These are phyloP conservation scores for Colletotrichum sp. DNA, from an alignment of 2,329 filamentous ascomycete genomes.

Conservation along the genomic window DNA sequence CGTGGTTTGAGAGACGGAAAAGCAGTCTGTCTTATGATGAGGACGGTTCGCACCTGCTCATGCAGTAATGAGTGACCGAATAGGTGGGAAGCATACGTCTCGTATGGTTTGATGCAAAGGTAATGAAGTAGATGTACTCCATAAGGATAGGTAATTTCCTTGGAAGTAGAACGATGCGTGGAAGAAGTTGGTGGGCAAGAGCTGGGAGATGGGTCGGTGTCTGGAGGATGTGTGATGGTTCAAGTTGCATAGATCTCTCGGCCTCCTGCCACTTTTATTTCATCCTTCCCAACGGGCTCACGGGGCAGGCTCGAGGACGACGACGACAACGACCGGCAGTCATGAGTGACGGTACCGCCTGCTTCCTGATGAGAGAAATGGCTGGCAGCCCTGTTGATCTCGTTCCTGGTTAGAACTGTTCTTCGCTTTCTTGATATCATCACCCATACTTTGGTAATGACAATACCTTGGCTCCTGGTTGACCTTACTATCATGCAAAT, in stretches of 20 bases:
- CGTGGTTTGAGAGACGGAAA: not conserved
- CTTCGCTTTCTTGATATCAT: too few species aligned
- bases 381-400: too few species aligned
- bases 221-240: fast-evolving
- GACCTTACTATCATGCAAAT: too few species aligned
- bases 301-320: not conserved
- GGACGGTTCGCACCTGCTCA: not conserved
- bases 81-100: not conserved
- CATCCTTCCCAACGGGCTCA: not conserved
- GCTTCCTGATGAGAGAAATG: not conserved
- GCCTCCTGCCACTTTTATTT: not conserved
- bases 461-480: too few species aligned
- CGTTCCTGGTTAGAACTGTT: too few species aligned
- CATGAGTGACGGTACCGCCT: not conserved
- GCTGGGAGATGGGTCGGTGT: fast-evolving
- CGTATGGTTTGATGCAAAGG: not conserved
- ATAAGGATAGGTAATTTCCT: fast-evolving
- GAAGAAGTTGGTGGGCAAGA: not conserved
- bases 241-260: not conserved
- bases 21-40: not conserved
- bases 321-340: not conserved
- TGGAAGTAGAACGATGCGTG: not conserved
- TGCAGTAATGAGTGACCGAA: not conserved
- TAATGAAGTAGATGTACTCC: not conserved
- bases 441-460: too few species aligned